Evolutionary conservation across 345 rosid genomes (phyloP).

Genomic region (Eucalyptus camaldulensis): DNA sequence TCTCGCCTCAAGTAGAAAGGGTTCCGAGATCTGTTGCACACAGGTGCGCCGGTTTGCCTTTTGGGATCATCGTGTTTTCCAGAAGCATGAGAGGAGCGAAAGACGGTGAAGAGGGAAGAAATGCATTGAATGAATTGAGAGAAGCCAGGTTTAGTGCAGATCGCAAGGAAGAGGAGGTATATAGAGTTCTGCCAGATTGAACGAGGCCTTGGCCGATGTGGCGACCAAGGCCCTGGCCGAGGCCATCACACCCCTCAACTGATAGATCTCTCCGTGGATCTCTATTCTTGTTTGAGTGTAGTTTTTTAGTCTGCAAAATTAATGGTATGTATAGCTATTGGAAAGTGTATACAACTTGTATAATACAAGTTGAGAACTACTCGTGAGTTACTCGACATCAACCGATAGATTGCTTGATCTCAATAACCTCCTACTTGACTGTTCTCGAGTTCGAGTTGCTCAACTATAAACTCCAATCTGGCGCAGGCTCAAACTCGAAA

Average conservation of each 20-base stretch:
- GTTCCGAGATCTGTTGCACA: neutral
- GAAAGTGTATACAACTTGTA: neutral
- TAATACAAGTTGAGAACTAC: neutral
- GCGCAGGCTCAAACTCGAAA: neutral
- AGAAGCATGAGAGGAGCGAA: neutral
- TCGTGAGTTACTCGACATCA: neutral
- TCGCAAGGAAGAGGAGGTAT: neutral
- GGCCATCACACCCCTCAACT: too few species aligned
- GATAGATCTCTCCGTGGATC: too few species aligned
- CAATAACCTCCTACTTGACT: neutral
- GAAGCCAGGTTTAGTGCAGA: neutral
- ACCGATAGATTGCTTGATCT: neutral
- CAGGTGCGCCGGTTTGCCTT: slow-evolving; percentile 3
- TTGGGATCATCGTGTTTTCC: neutral
- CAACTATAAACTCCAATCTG: neutral
- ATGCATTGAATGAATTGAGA: neutral
- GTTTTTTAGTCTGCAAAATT: neutral
- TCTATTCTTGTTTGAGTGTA: neutral
- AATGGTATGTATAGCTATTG: neutral
- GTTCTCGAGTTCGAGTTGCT: neutral
- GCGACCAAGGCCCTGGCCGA: too few species aligned
- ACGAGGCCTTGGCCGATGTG: too few species aligned
- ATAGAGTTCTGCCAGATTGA: neutral
- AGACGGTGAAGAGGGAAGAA: neutral
- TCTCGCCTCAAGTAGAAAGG: neutral